Base-by-base conservation (phyloP, 352 stramenopile species). In the Lagenidium giganteum region DNA sequence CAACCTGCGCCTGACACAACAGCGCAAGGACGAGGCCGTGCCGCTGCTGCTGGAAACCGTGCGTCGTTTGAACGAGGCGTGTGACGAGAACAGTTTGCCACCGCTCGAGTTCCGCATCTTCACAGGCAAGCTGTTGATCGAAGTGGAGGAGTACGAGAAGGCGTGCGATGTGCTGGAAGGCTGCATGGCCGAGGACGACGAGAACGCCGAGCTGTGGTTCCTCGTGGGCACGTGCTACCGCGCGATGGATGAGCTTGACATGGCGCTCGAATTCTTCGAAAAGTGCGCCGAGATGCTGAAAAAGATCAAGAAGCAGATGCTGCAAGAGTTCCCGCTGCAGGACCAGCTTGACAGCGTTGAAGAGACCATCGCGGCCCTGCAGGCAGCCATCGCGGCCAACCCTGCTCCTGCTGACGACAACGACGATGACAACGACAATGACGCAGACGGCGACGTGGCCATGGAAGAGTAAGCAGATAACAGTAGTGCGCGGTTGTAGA, bases 1-100 rank as follows among this genome's bases (percentile, higher is more conserved):
- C 14, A 98, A 94, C 66, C 61, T 98, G 21, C 77, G 90, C 4
- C 67, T 98, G 8, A 96, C 87, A 35, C 93, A 98, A 70, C 66
- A 85, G 47, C 77, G 84, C 57, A 87, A 80, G 45, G 58, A 87
- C 23, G 93, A 96, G 22, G 91, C 92, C 27, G 59, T 87, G 23
- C 49, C 60, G 17, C 83, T 83, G 47, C 78, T 97, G 34, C 60
- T 96, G 39, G 77, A 96, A 61, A 92, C 86, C 8, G 95, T 87
- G 51, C 73, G 80, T 38, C 79, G 88, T 44, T 78, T 97, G 24
- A 83, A 82, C 43, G 74, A 71, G 34, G 64, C 57, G 38, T 77
- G 54, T 50, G 57, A 70, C 24, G 74, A 83, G 39, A 54, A 80
- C 42, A 78, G 58, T 32, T 31, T 89, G 47, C 77, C 77, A 14